These are phyloP conservation scores for Saturnispora halmiae DNA, from an alignment of 805 yeast genomes.

Conservation along the genomic window DNA sequence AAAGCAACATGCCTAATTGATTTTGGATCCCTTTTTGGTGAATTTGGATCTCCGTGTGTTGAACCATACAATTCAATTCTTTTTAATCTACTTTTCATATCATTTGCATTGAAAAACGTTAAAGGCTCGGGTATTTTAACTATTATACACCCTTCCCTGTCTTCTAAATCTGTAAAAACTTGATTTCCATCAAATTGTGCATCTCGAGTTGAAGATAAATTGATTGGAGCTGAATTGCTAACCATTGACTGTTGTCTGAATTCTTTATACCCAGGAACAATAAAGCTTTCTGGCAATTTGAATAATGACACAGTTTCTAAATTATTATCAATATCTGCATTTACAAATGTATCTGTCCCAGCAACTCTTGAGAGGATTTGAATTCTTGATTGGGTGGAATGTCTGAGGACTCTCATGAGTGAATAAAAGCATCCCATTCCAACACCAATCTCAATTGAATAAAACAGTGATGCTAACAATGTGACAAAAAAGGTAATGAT, in stretches of 20 bases:
- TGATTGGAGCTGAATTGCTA: not conserved
- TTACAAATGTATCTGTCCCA: constrained; percentile 52
- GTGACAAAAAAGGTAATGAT: constrained; percentile 60
- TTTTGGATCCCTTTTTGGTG: constrained; percentile 26
- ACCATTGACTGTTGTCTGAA: constrained; percentile 17
- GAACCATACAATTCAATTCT: constrained; percentile 76
- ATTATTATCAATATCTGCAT: constrained; percentile 51
- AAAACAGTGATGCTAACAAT: constrained; percentile 50
- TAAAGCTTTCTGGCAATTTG: constrained; percentile 14
- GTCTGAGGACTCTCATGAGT: constrained; percentile 66
- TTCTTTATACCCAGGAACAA: constrained; percentile 24
- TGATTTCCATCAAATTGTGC: not conserved
- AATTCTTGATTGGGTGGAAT: constrained; percentile 73
- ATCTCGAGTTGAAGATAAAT: not conserved
- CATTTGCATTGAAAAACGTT: constrained; percentile 79
- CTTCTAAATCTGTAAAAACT: constrained; percentile 28
- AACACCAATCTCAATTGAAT: constrained; percentile 84
- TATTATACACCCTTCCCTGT: constrained; percentile 63
- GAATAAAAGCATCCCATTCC: constrained; percentile 80
- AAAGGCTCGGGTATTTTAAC: constrained; percentile 83
- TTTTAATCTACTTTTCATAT: constrained; percentile 54
- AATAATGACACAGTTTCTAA: constrained; percentile 10
- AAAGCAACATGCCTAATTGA: constrained; percentile 51
- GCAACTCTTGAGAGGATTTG: constrained; percentile 70
- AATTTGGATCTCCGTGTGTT: constrained; percentile 63